Conservation (phyloP, 1,284 basidiomycete genomes). For the Apiotrichum domesticum region DNA sequence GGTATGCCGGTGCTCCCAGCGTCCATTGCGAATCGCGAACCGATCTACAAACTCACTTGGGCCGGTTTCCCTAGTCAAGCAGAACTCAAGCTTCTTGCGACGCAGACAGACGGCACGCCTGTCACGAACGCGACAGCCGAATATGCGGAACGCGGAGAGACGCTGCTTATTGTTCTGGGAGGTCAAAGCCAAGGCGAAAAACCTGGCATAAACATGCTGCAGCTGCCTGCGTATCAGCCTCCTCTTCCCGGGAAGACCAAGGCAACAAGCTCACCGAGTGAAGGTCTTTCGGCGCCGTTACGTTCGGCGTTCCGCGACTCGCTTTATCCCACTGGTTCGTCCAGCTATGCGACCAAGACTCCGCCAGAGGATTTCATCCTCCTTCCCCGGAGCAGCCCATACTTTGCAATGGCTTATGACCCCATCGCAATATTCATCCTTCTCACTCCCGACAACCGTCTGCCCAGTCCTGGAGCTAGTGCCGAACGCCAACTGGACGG, state of each 20-base stretch:
- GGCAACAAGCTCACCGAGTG: conserved; percentile 18
- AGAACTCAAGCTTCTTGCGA: conserved; percentile 30
- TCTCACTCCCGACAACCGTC: conserved; percentile 38
- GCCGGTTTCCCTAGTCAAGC: conserved; percentile 59
- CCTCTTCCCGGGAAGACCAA: conserved; percentile 27
- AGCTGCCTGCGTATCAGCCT: conserved; percentile 66
- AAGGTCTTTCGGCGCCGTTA: conserved; percentile 53
- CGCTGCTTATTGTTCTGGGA: conserved; percentile 69
- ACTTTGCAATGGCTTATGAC: conserved; percentile 65
- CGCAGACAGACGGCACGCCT: conserved; percentile 28
- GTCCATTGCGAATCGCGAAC: conserved; percentile 54
- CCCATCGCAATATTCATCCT: conserved; percentile 59
- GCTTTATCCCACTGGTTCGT: conserved; percentile 55
- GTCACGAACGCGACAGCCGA: conserved; percentile 40
- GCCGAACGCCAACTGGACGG: conserved; percentile 44
- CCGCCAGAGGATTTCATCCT: conserved; percentile 73
- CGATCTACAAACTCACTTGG: conserved; percentile 86
- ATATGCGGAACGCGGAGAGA: conserved; percentile 55
- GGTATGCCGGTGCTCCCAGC: conserved; percentile 15
- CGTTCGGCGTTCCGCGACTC: conserved; percentile 62
- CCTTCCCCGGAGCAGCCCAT: conserved; percentile 64
- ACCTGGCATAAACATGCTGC: conserved; percentile 63
- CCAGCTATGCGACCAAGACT: conserved; percentile 59
- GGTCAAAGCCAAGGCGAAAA: conserved; percentile 58
- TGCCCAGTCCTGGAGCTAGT: conserved; percentile 29